These are phyloP conservation scores for Acephala macrosclerotiorum DNA, from an alignment of 2,329 filamentous ascomycete species.

Conservation along the genomic window DNA sequence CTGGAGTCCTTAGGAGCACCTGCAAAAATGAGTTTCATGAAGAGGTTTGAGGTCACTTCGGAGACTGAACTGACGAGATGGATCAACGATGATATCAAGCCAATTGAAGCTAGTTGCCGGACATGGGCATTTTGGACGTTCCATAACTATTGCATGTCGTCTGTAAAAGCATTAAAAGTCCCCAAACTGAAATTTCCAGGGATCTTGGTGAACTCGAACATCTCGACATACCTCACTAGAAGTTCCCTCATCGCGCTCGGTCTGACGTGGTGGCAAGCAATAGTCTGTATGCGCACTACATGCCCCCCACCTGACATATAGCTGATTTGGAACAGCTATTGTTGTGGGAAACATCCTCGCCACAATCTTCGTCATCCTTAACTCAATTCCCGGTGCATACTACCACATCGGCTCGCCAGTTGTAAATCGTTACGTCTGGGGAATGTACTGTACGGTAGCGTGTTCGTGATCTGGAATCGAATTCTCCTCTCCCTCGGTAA, in stretches of 20 bases:
- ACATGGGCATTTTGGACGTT: slow-evolving; percentile 4
- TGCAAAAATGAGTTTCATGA: neutral
- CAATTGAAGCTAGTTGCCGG: neutral
- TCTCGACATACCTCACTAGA: slow-evolving; percentile 2
- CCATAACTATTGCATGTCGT: neutral
- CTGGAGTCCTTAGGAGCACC: neutral
- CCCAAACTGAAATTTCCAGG: neutral
- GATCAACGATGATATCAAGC: slow-evolving; percentile 9
- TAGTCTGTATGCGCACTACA: neutral
- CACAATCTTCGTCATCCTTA: slow-evolving; percentile 1
- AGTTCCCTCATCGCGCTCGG: slow-evolving; percentile 4
- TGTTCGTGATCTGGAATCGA: slow-evolving; percentile 47
- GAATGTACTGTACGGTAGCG: slow-evolving; percentile 50
- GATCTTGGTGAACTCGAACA: slow-evolving; percentile 4
- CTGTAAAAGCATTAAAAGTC: neutral
- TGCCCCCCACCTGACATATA: neutral
- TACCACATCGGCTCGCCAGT: slow-evolving; percentile 54
- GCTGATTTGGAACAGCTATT: neutral
- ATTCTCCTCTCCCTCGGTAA: slow-evolving; percentile 48
- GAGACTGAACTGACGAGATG: slow-evolving; percentile 3
- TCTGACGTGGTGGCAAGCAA: slow-evolving; percentile 1
- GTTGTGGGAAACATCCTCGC: slow-evolving; percentile 4
- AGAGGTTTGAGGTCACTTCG: neutral
- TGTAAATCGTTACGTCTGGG: slow-evolving; percentile 50
- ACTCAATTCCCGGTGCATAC: slow-evolving; percentile 45